phyloP scores from a whole-genome alignment of 2,329 filamentous ascomycete species.

The Colletotrichum caudatum region DNA sequence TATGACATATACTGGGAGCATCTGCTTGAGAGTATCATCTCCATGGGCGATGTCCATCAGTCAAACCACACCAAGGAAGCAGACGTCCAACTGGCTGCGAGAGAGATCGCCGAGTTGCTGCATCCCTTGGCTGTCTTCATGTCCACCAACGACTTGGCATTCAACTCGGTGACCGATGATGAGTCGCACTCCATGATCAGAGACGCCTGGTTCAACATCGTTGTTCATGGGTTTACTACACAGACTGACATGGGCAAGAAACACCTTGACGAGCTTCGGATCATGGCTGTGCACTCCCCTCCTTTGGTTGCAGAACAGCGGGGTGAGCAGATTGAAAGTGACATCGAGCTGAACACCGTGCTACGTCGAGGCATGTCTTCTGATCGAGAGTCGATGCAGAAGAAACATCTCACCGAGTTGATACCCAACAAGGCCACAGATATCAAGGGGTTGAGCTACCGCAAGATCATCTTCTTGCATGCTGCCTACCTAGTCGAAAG shows the following conservation, averaged over 20 bases:
- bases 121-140: slow-evolving; percentile 89
- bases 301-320: slow-evolving; percentile 90
- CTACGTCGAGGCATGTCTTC: slow-evolving; percentile 86
- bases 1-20: slow-evolving; percentile 88
- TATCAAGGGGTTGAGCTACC: slow-evolving; percentile 85
- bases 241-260: slow-evolving; percentile 79
- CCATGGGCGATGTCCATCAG: slow-evolving; percentile 87
- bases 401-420: slow-evolving; percentile 78
- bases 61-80: slow-evolving; percentile 78
- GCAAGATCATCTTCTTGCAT: slow-evolving; percentile 92
- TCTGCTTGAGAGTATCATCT: slow-evolving; percentile 87
- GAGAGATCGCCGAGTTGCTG: slow-evolving; percentile 88
- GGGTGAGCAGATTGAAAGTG: slow-evolving; percentile 91
- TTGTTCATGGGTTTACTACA: slow-evolving; percentile 89
- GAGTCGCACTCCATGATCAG: slow-evolving; percentile 80
- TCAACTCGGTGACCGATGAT: slow-evolving; percentile 67
- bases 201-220: slow-evolving; percentile 98
- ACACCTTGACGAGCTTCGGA: slow-evolving; percentile 80
- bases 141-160: slow-evolving; percentile 70
- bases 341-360: slow-evolving; percentile 96
- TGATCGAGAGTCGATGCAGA: slow-evolving; percentile 83
- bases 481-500: slow-evolving; percentile 91
- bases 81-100: slow-evolving; percentile 84
- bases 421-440: slow-evolving; percentile 83
- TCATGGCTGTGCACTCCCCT: slow-evolving; percentile 88